Evolutionary conservation across 176 grass and related monocot genomes (phyloP).

Genomic region (Hyparrhenia diplandra): DNA sequence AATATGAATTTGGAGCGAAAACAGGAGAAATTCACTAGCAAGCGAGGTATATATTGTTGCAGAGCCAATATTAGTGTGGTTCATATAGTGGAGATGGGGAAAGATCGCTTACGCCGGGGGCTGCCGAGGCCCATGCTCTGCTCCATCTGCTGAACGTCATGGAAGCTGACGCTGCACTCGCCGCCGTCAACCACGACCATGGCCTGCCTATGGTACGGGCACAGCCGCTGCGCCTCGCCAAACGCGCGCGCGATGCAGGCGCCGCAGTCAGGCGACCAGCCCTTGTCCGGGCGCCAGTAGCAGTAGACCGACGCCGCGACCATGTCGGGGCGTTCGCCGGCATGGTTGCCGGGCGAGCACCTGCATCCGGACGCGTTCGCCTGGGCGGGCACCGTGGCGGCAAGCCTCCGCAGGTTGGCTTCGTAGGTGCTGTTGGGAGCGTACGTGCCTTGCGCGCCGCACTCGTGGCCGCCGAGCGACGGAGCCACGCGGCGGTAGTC

Average conservation of each 20-base stretch:
- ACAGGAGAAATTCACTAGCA: too few relatives aligned
- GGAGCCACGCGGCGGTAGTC: neutral
- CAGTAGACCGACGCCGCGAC: constrained; percentile 33
- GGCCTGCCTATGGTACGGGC: constrained; percentile 26
- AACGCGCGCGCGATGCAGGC: constrained; percentile 30
- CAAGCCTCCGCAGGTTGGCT: constrained; percentile 35
- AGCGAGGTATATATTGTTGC: too few relatives aligned
- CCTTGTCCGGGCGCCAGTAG: constrained; percentile 14
- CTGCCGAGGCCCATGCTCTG: neutral
- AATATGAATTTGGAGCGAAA: too few relatives aligned
- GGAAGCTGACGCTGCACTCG: constrained; percentile 50
- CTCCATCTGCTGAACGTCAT: neutral
- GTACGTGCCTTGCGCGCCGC: constrained; percentile 21
- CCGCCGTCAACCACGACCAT: constrained; percentile 30
- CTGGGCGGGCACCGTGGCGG: constrained; percentile 21
- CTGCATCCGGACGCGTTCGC: neutral
- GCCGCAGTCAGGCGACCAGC: constrained; percentile 26
- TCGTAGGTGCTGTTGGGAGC: constrained; percentile 37
- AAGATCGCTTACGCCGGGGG: neutral
- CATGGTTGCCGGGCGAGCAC: constrained; percentile 12
- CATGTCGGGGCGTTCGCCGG: constrained; percentile 15
- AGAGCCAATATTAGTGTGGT: too few relatives aligned
- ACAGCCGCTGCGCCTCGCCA: constrained; percentile 1
- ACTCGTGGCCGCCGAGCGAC: neutral
- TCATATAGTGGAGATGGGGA: too few relatives aligned